Conservation (phyloP, 306 rosid genomes). For the Sesbania bispinosa region DNA sequence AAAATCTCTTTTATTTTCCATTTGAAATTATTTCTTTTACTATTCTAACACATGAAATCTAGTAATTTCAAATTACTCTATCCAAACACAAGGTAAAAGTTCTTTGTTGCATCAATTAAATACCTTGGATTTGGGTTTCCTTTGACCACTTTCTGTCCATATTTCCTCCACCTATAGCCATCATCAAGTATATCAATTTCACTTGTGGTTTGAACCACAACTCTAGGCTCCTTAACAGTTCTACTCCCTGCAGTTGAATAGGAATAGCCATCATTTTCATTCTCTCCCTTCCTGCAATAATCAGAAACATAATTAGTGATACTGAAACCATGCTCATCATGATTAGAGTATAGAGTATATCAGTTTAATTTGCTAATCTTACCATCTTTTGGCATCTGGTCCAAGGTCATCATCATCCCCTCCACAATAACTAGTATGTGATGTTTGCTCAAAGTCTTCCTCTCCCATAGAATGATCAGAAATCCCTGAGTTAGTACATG, state of each 20-base stretch:
- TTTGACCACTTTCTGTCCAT: slow-evolving; percentile 85
- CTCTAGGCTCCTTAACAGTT: slow-evolving; percentile 75
- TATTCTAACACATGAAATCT: too few species aligned
- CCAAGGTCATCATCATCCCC: slow-evolving; percentile 49
- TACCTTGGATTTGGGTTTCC: slow-evolving; percentile 86
- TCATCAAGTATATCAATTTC: slow-evolving; percentile 80
- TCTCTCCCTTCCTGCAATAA: slow-evolving; percentile 57
- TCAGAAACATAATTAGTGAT: not conserved
- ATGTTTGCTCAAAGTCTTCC: slow-evolving; percentile 56
- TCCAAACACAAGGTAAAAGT: too few species aligned
- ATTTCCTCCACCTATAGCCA: slow-evolving; percentile 85
- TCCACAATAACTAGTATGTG: slow-evolving; percentile 38
- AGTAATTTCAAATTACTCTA: too few species aligned
- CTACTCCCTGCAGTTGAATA: slow-evolving; percentile 42
- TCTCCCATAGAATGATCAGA: slow-evolving; percentile 48
- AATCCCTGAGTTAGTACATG: slow-evolving; percentile 26
- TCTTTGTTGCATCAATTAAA: too few species aligned
- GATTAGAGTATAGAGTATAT: not conserved
- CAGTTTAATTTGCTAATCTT: not conserved
- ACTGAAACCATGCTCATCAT: not conserved
- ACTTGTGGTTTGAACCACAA: slow-evolving; percentile 82
- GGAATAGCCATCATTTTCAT: slow-evolving; percentile 41
- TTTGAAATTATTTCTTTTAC: too few species aligned
- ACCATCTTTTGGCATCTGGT: slow-evolving; percentile 66
- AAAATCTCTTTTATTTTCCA: too few species aligned